A percentile compares a stretch with the other conserved stretches of the same genome.
Conservation (phyloP, 441 rosid genomes). For the Mallotus repandus region DNA sequence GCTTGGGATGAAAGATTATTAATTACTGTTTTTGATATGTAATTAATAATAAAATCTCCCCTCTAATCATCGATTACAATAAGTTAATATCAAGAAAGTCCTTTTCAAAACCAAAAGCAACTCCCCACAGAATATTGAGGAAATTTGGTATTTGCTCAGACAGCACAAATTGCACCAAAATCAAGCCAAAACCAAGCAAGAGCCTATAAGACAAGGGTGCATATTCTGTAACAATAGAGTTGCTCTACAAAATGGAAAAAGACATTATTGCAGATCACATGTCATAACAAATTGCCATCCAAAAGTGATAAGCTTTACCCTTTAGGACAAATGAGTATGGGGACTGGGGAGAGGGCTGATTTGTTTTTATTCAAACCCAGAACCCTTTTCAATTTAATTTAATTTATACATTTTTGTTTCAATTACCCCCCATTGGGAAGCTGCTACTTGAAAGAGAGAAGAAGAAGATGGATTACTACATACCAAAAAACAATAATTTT, state of each 20-base stretch:
- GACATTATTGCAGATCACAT: conserved; percentile 33
- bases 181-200: conserved; percentile 6
- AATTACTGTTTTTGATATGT: background rate
- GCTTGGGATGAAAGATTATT: background rate
- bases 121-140: too few species aligned
- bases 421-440: background rate
- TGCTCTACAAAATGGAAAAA: conserved; percentile 28
- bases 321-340: conserved; percentile 22
- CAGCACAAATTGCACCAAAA: conserved; percentile 19
- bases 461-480: conserved; percentile 1
- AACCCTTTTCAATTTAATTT: background rate
- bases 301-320: conserved; percentile 18
- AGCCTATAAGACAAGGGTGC: conserved; percentile 18
- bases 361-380: background rate
- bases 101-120: background rate
- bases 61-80: background rate
- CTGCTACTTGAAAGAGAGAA: background rate
- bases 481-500: background rate
- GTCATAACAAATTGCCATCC: conserved; percentile 23
- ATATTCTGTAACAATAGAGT: conserved; percentile 24
- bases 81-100: background rate
- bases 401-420: background rate
- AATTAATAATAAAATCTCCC: too few species aligned
- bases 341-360: conserved; percentile 8
- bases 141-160: conserved; percentile 11